Conservation (phyloP, 768 basidiomycete genomes). For the Boletus rufocinnamomeus region DNA sequence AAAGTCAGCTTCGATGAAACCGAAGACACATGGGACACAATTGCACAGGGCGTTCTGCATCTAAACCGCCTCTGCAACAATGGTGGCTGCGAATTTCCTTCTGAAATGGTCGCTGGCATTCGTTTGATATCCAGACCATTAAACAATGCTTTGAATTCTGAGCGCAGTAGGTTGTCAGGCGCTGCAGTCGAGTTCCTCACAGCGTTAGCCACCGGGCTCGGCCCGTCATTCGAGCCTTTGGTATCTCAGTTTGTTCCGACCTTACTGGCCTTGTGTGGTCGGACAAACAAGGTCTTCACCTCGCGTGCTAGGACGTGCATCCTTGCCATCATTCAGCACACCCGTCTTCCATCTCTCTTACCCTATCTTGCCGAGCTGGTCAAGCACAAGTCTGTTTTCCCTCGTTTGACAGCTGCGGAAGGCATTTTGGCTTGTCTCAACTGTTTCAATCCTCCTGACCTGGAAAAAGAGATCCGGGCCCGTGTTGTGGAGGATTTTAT, state of each 20-base stretch:
- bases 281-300: constrained; percentile 78
- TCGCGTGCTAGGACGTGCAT: constrained; percentile 65
- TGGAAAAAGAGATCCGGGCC: constrained; percentile 67
- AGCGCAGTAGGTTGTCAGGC: constrained; percentile 71
- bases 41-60: constrained; percentile 49
- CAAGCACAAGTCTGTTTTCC: constrained; percentile 67
- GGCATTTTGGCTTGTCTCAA: constrained; percentile 66
- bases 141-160: constrained; percentile 64
- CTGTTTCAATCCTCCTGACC: constrained; percentile 75
- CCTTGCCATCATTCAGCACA: constrained; percentile 59
- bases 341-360: constrained; percentile 66
- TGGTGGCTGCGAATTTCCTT: constrained; percentile 52
- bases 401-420: constrained; percentile 68
- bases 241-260: constrained; percentile 67
- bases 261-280: constrained; percentile 64
- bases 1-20: constrained; percentile 56
- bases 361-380: constrained; percentile 55
- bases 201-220: constrained; percentile 55
- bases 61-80: constrained; percentile 52
- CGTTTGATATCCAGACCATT: constrained; percentile 56
- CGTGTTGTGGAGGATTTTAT: constrained; percentile 72
- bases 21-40: constrained; percentile 80
- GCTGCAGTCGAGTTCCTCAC: constrained; percentile 64
- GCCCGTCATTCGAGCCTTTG: constrained; percentile 63
- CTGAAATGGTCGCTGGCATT: constrained; percentile 52